Conservation (phyloP, 2,329 filamentous ascomycete genomes). For the Calonectria honghensis region DNA sequence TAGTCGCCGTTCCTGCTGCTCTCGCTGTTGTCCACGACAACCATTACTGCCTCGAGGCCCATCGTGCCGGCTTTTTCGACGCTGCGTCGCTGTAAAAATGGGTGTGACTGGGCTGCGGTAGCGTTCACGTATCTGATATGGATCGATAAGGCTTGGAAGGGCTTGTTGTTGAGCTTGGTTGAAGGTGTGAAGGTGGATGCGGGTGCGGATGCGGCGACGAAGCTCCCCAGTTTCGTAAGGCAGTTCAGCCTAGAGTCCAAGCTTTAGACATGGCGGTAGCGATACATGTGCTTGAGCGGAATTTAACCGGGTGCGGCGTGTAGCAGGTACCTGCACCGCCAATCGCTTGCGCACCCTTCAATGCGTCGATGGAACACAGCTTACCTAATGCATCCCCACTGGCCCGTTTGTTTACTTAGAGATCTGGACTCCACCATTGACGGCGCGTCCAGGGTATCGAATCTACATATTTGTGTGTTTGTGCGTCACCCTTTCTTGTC, state of each 20-base stretch:
- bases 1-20: slow-evolving; percentile 96
- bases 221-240: slow-evolving; percentile 64
- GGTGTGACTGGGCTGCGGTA: slow-evolving; percentile 4
- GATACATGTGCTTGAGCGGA: slow-evolving; percentile 41
- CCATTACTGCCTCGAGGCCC: slow-evolving; percentile 99
- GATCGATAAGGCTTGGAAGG: slow-evolving; percentile 16
- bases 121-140: slow-evolving; percentile 32
- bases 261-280: slow-evolving; percentile 48
- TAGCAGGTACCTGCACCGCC: slow-evolving; percentile 46
- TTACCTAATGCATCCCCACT: slow-evolving; percentile 52
- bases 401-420: slow-evolving; percentile 56
- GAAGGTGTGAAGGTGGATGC: slow-evolving; percentile 52
- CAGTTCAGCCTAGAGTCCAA: slow-evolving; percentile 65
- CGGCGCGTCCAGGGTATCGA: slow-evolving; percentile 50
- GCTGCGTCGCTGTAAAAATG: slow-evolving; percentile 35
- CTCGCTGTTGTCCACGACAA: slow-evolving; percentile 99
- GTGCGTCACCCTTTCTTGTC: slow-evolving; percentile 34
- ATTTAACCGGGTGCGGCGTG: neutral
- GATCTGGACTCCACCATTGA: slow-evolving; percentile 48
- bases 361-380: slow-evolving; percentile 50
- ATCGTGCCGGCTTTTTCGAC: slow-evolving; percentile 77
- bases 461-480: slow-evolving; percentile 41
- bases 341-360: slow-evolving; percentile 40
- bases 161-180: slow-evolving; percentile 50
- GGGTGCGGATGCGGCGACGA: slow-evolving; percentile 45